These are phyloP conservation scores for Crithidia mellificae DNA, from an alignment of 208 protist genomes.

Conservation along the genomic window DNA sequence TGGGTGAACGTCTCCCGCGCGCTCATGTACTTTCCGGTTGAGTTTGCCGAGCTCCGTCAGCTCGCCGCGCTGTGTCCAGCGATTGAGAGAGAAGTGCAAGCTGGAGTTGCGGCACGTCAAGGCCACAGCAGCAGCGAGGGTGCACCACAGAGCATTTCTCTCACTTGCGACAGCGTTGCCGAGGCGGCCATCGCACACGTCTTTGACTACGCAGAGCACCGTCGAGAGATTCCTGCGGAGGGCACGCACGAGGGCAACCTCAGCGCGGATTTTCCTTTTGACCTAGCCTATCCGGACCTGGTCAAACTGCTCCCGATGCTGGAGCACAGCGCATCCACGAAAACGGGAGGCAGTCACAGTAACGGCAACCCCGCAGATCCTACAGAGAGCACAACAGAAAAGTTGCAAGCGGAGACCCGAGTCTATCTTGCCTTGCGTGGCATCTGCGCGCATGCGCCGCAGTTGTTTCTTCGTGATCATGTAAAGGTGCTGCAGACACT, in stretches of 20 bases:
- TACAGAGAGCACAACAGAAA: too few relatives aligned
- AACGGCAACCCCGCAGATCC: too few relatives aligned
- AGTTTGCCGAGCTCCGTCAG: slow-evolving; percentile 29
- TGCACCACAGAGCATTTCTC: background rate
- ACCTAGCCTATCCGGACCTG: slow-evolving; percentile 21
- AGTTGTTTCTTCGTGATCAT: slow-evolving; percentile 32
- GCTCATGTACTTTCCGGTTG: slow-evolving; percentile 71
- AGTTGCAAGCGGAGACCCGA: slow-evolving; percentile 7
- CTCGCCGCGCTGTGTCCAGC: slow-evolving; percentile 15
- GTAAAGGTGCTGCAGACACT: slow-evolving; percentile 57
- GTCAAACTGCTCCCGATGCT: slow-evolving; percentile 54
- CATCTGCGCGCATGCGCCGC: slow-evolving; percentile 9
- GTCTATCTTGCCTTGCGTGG: slow-evolving; percentile 23
- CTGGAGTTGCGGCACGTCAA: background rate
- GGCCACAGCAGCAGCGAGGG: background rate
- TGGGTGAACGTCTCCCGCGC: slow-evolving; percentile 83
- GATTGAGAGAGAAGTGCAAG: slow-evolving; percentile 24
- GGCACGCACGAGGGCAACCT: background rate
- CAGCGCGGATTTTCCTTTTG: slow-evolving; percentile 21
- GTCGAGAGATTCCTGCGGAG: background rate
- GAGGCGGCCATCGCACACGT: slow-evolving; percentile 23
- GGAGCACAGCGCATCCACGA: slow-evolving; percentile 28
- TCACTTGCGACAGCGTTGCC: slow-evolving; percentile 30
- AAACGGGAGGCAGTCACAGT: background rate
- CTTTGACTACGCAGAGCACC: slow-evolving; percentile 35